These are phyloP conservation scores for Podaxis carcinomalis DNA, from an alignment of 768 basidiomycete species.

Conservation along the genomic window DNA sequence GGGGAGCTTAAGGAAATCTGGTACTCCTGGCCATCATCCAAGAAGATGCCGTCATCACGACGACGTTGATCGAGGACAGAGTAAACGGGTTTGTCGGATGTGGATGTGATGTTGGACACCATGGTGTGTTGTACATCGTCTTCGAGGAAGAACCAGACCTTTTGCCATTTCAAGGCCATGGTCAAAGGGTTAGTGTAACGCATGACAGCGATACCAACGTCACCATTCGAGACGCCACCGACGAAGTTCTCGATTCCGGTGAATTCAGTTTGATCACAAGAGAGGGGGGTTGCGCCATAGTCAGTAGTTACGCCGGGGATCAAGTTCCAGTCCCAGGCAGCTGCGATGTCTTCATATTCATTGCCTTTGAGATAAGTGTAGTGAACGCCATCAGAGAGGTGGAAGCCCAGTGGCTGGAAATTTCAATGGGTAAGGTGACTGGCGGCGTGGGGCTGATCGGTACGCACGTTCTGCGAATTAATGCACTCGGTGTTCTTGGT, in stretches of 20 bases:
- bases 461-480: slow-evolving; percentile 56
- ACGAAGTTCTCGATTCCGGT: slow-evolving; percentile 55
- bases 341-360: slow-evolving; percentile 72
- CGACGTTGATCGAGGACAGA: slow-evolving; percentile 67
- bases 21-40: slow-evolving; percentile 29
- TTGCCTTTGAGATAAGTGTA: slow-evolving; percentile 62
- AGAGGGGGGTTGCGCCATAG: slow-evolving; percentile 51
- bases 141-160: slow-evolving; percentile 71
- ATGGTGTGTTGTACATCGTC: slow-evolving; percentile 61
- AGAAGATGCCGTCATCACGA: slow-evolving; percentile 35
- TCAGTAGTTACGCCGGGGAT: slow-evolving; percentile 71
- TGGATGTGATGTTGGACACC: slow-evolving; percentile 46
- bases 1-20: slow-evolving; percentile 8
- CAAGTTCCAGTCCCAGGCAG: slow-evolving; percentile 75
- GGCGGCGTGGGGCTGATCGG: not conserved
- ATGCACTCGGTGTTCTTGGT: slow-evolving; percentile 61
- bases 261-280: slow-evolving; percentile 37
- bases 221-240: slow-evolving; percentile 59
- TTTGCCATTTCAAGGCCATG: slow-evolving; percentile 52
- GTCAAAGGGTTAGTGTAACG: slow-evolving; percentile 64
- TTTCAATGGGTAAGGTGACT: not conserved
- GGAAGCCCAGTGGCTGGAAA: slow-evolving; percentile 57
- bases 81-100: slow-evolving; percentile 43
- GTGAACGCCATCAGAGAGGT: slow-evolving; percentile 60
- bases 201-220: slow-evolving; percentile 57